Conservation (phyloP, 108 stramenopile genomes). For the Nitzschia palea region DNA sequence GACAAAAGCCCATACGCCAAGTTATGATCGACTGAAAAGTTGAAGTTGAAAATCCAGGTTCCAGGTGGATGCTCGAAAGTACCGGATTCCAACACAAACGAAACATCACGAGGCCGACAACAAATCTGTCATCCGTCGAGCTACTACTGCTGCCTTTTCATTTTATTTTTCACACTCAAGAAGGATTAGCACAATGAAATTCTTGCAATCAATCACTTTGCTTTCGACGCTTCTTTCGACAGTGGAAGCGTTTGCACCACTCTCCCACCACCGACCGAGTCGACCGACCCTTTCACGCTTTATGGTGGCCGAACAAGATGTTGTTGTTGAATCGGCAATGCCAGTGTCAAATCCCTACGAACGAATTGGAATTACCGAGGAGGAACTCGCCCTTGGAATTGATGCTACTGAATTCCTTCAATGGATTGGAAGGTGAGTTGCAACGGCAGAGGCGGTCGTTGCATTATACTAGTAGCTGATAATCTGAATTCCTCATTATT, state of each 20-base stretch:
- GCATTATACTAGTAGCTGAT: conserved; percentile 1
- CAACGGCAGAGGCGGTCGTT: background rate
- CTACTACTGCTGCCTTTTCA: too few species aligned
- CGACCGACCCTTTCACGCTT: background rate
- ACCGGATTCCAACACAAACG: background rate
- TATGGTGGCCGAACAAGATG: background rate
- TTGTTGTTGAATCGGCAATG: conserved; percentile 7
- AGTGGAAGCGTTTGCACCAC: background rate
- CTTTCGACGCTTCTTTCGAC: background rate
- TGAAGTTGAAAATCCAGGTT: conserved; percentile 3
- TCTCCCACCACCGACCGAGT: background rate
- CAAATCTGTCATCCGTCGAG: background rate
- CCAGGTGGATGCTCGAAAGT: conserved; percentile 2
- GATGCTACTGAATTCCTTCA: conserved; percentile 68
- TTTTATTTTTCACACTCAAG: too few species aligned
- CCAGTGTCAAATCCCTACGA: conserved; percentile 31
- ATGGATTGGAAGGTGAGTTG: conserved; percentile 81
- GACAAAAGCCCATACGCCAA: too few species aligned
- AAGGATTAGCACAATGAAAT: background rate
- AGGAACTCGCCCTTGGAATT: conserved; percentile 72
- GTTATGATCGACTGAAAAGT: too few species aligned
- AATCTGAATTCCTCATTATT: background rate
- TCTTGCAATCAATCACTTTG: background rate
- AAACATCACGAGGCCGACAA: background rate
- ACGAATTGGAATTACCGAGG: conserved; percentile 47